phyloP scores from a whole-genome alignment of 139 green algal genomes.

The Pleodorina starrii region DNA sequence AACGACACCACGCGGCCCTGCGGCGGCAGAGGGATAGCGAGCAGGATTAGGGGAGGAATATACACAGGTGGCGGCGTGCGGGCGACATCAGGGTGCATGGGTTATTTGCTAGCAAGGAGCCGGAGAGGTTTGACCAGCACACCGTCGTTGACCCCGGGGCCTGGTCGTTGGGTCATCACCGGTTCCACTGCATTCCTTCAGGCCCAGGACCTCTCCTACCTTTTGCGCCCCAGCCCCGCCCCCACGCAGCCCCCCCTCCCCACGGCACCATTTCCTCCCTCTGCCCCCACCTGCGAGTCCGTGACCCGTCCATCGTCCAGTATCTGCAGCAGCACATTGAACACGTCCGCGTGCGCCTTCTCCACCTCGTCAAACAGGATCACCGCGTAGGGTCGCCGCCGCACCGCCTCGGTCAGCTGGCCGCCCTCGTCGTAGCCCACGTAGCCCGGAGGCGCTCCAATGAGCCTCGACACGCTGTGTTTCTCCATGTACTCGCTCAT shows the following conservation, averaged over 20 bases:
- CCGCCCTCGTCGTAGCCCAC: constrained; percentile 94
- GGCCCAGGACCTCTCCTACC: no score
- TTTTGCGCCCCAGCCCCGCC: no score
- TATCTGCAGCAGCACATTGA: constrained; percentile 98
- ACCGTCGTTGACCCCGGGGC: no score
- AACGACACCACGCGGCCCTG: constrained; percentile 94
- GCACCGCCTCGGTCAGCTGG: constrained; percentile 78
- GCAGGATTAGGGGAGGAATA: no score
- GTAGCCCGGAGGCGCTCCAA: constrained; percentile 94
- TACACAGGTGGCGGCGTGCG: no score
- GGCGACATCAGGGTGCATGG: no score
- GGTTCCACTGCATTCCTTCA: no score
- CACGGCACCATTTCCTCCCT: no score
- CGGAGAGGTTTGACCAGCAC: no score
- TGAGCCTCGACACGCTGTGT: constrained; percentile 85
- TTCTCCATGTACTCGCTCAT: constrained; percentile 99
- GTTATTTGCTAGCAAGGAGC: no score
- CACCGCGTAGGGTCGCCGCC: constrained; percentile 86
- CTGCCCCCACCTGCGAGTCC: constrained; percentile 83
- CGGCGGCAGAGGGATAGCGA: neutral
- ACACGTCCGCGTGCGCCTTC: constrained; percentile 99
- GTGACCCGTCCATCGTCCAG: constrained; percentile 97
- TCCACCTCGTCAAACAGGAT: constrained; percentile 98
- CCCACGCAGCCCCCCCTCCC: no score
- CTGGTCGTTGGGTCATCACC: no score